Conservation (phyloP, 352 stramenopile species). For the Aphanomyces astaci region DNA sequence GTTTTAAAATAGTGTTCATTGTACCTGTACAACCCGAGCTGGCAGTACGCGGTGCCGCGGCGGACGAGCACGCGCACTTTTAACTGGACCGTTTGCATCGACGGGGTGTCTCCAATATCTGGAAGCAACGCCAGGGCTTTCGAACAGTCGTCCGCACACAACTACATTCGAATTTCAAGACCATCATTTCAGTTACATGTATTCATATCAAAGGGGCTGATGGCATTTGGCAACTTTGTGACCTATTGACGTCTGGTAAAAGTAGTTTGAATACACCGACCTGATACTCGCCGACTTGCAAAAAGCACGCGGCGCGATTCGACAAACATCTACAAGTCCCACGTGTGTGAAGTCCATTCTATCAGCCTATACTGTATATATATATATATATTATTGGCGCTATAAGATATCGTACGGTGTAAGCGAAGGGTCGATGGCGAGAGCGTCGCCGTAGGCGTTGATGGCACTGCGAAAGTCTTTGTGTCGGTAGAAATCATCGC, state of each 20-base stretch:
- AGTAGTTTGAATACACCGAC: conserved; percentile 10
- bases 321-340: conserved; percentile 40
- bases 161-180: conserved; percentile 19
- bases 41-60: conserved; percentile 58
- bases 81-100: conserved; percentile 30
- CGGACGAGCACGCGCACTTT: conserved; percentile 72
- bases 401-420: conserved; percentile 24
- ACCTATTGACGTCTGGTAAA: too few species aligned
- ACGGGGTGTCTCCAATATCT: conserved; percentile 35
- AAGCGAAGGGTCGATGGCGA: conserved; percentile 31
- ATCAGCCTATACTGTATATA: too few species aligned
- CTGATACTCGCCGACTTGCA: conserved; percentile 54
- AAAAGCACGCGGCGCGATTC: conserved; percentile 55
- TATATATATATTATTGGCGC: not conserved
- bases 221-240: too few species aligned
- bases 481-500: conserved; percentile 71
- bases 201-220: too few species aligned
- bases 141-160: conserved; percentile 61
- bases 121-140: conserved; percentile 55
- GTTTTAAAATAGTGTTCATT: not conserved
- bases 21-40: conserved; percentile 40
- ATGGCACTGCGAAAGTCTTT: conserved; percentile 57
- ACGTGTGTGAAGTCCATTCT: too few species aligned
- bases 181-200: conserved; percentile 7
- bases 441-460: conserved; percentile 62